Base-by-base conservation (phyloP, 2,329 filamentous ascomycete species). In the Neurospora sp. region DNA sequence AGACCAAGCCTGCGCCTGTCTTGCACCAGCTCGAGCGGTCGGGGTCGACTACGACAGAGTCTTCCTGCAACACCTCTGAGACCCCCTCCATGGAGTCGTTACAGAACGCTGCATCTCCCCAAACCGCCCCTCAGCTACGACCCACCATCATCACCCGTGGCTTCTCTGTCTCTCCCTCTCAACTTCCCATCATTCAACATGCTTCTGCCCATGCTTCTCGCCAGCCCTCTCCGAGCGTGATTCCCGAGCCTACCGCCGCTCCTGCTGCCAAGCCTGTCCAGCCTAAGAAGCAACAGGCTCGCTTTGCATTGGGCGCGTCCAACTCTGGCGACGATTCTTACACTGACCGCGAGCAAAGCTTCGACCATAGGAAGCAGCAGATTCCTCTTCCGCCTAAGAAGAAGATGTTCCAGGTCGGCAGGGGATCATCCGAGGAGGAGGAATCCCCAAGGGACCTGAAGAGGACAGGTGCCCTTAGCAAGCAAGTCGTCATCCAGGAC, bases 141-240 rank as follows among this genome's bases (percentile, higher is more conserved):
- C 72, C 70, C 52, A 83, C 81, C 71, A 94, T 90, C 73, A 87
- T 97, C 70, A 90, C 97, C 68, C 91, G 92, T 73, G 94, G 94
- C 70, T 97, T 97, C 80, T 92, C 91, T 5, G 97, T 97, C 80
- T 92, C 91, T 5, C 92, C 92, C 1, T 90, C 91, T 36, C 88
- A 90, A 71, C 84, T 91, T 57, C 90, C 82, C 70, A 69, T 82
- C 67, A 76, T 83, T 73, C 77, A 81, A 69, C 79, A 82, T 68
- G 78, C 82, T 67, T 77, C 82, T 82, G 52, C 52, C 28, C 73
- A 87, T 83, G 76, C 88, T 80, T 72, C 81, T 62, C 83, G 85
- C 67, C 77, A 81, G 2, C 77, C 82, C 10, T 83, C 85, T 43
- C 82, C 85, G 11, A 86, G 87, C 38, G 83, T 85, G 37, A 89